Conservation (phyloP, 768 basidiomycete genomes). For the Pulveroboletus sp. region DNA sequence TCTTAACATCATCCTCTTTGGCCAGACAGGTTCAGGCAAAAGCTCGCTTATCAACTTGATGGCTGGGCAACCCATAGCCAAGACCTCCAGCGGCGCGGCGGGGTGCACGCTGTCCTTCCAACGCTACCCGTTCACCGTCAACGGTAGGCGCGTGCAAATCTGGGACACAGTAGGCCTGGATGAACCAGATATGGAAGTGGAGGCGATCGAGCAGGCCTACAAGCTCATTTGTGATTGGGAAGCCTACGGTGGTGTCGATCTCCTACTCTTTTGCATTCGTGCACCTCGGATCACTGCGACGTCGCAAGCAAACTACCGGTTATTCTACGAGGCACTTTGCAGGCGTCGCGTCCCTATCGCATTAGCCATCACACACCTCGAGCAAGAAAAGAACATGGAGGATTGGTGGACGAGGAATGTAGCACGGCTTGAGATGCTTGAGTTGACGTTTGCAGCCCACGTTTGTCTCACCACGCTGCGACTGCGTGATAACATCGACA, state of each 20-base stretch:
- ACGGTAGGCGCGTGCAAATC: neutral
- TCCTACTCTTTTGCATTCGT: slow-evolving; percentile 4
- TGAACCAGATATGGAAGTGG: neutral
- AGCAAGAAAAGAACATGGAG: neutral
- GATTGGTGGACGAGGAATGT: slow-evolving; percentile 1
- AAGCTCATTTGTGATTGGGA: neutral
- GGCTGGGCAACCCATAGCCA: neutral
- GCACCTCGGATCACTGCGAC: neutral
- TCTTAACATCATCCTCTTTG: slow-evolving; percentile 4
- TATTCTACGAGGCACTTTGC: slow-evolving; percentile 2
- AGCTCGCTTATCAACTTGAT: slow-evolving; percentile 2
- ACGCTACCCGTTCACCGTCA: neutral
- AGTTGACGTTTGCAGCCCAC: neutral
- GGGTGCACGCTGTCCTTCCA: neutral
- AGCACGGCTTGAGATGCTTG: neutral
- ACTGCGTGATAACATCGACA: neutral
- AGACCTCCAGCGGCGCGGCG: neutral
- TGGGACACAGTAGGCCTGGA: slow-evolving; percentile 4
- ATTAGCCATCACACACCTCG: slow-evolving; percentile 1
- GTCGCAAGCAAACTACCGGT: neutral
- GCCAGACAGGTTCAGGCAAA: slow-evolving; percentile 1
- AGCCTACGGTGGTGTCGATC: neutral
- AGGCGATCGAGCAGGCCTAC: neutral
- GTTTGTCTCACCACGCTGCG: slow-evolving; percentile 2
- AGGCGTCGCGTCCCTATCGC: neutral